Percentiles rank a stretch among this genome's conserved stretches.
Conservation (phyloP, 108 stramenopile genomes). For the Cyclotella sp. region DNA sequence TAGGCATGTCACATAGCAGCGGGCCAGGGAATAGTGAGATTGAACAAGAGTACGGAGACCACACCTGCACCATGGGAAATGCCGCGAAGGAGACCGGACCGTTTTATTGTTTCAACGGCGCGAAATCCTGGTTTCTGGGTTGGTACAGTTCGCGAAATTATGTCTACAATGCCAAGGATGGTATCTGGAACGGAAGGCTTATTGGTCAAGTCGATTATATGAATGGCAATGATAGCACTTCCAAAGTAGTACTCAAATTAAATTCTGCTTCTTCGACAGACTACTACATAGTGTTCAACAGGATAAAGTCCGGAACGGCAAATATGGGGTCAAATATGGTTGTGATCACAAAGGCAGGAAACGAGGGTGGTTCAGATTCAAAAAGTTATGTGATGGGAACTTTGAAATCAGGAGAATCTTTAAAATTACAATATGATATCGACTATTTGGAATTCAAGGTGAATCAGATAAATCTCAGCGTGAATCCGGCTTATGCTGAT, state of each 20-base stretch:
- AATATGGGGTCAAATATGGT: conserved; percentile 10
- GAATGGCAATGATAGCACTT: conserved; percentile 16
- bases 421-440: neutral
- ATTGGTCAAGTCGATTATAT: conserved; percentile 19
- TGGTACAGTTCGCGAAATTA: neutral
- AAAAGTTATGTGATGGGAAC: conserved; percentile 1
- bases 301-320: neutral
- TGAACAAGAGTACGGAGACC: no score
- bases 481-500: conserved; percentile 27
- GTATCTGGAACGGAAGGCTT: conserved; percentile 15
- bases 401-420: conserved; percentile 5
- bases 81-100: no score
- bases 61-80: no score
- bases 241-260: conserved; percentile 13
- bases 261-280: neutral
- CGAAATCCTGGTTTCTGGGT: no score
- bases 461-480: conserved; percentile 11
- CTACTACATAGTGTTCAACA: conserved; percentile 22
- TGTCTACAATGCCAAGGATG: conserved; percentile 3
- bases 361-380: neutral
- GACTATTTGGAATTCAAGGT: conserved; percentile 6
- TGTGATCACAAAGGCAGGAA: conserved; percentile 10
- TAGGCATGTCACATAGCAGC: no score
- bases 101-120: no score
- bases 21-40: no score